A percentile compares a stretch with the other conserved stretches of the same genome.
Conservation (phyloP, 2,329 filamentous ascomycete species). For the Tolypocladium cylindrosporum region DNA sequence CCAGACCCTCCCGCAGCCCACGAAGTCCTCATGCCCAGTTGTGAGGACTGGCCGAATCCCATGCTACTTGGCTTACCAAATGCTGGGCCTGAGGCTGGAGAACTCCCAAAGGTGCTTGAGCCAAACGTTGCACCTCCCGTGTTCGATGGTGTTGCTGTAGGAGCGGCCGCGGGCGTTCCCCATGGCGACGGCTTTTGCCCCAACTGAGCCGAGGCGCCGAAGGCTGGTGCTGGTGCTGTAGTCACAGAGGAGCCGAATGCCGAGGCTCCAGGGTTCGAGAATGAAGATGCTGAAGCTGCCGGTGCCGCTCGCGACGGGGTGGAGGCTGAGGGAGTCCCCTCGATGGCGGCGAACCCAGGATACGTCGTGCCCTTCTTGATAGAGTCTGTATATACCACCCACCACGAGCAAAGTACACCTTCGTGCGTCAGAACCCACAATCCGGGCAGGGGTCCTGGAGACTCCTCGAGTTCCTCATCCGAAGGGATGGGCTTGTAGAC, state of each 20-base stretch:
- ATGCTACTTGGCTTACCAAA: conserved; percentile 39
- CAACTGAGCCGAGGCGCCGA: conserved; percentile 37
- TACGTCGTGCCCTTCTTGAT: conserved; percentile 66
- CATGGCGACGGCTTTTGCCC: conserved; percentile 44
- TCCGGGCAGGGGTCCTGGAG: conserved; percentile 70
- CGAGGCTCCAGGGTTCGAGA: conserved; percentile 18
- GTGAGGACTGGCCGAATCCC: conserved; percentile 44
- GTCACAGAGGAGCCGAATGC: conserved; percentile 29
- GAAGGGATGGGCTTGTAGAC: conserved; percentile 68
- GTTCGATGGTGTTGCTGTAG: conserved; percentile 18
- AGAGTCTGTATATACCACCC: conserved; percentile 83
- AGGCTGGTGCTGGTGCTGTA: conserved; percentile 28
- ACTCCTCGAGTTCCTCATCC: conserved; percentile 69
- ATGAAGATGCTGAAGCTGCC: conserved; percentile 20
- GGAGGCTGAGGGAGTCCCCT: conserved; percentile 20
- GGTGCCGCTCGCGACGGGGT: conserved; percentile 18
- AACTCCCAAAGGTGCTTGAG: conserved; percentile 31
- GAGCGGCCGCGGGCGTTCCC: conserved; percentile 23
- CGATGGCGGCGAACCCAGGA: conserved; percentile 51
- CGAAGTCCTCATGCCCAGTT: conserved; percentile 37
- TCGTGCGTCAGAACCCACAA: conserved; percentile 83
- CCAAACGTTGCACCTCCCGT: conserved; percentile 31
- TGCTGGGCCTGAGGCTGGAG: conserved; percentile 27
- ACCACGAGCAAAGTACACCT: conserved; percentile 78
- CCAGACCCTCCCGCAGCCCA: conserved; percentile 32